A percentile compares a stretch with the other conserved stretches of the same genome.
Evolutionary conservation across 2,329 filamentous ascomycete genomes (phyloP).

Genomic region (Lachnellula cervina): DNA sequence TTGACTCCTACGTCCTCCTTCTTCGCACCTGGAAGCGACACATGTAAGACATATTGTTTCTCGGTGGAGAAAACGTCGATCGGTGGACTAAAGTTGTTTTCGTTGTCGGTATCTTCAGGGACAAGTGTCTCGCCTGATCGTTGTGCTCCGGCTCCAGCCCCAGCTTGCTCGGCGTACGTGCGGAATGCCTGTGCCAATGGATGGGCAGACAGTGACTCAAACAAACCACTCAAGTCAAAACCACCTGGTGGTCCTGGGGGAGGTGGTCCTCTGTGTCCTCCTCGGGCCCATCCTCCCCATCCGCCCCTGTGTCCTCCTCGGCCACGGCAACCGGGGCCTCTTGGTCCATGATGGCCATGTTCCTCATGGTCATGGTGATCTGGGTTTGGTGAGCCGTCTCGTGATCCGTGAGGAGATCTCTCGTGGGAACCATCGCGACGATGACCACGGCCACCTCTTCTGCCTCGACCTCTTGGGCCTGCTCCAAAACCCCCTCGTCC

Average conservation of each 20-base stretch:
- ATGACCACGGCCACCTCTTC: slow-evolving; percentile 14
- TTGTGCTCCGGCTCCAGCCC: slow-evolving; percentile 12
- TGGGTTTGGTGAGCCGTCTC: slow-evolving; percentile 6
- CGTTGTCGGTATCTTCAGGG: slow-evolving; percentile 24
- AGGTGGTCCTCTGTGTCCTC: slow-evolving; percentile 18
- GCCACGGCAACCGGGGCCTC: slow-evolving; percentile 5
- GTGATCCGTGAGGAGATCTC: slow-evolving; percentile 4
- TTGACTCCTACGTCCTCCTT: slow-evolving; percentile 74
- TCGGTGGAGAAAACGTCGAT: slow-evolving; percentile 71
- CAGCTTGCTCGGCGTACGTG: slow-evolving; percentile 21
- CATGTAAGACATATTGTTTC: slow-evolving; percentile 61
- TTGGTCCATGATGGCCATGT: slow-evolving; percentile 8
- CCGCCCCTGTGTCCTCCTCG: slow-evolving; percentile 9
- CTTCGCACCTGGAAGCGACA: slow-evolving; percentile 70
- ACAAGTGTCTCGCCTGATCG: slow-evolving; percentile 21
- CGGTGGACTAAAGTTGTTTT: slow-evolving; percentile 55
- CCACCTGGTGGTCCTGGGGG: slow-evolving; percentile 18
- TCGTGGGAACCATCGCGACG: slow-evolving; percentile 9
- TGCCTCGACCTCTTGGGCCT: slow-evolving; percentile 17
- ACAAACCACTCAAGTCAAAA: slow-evolving; percentile 28
- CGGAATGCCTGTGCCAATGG: slow-evolving; percentile 29
- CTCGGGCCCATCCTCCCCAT: slow-evolving; percentile 13
- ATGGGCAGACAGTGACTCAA: slow-evolving; percentile 23
- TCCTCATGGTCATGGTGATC: slow-evolving; percentile 6
- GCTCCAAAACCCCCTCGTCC: slow-evolving; percentile 22